Base-by-base conservation (phyloP, 176 grass and related monocot species). In the Tuctoria greenei region DNA sequence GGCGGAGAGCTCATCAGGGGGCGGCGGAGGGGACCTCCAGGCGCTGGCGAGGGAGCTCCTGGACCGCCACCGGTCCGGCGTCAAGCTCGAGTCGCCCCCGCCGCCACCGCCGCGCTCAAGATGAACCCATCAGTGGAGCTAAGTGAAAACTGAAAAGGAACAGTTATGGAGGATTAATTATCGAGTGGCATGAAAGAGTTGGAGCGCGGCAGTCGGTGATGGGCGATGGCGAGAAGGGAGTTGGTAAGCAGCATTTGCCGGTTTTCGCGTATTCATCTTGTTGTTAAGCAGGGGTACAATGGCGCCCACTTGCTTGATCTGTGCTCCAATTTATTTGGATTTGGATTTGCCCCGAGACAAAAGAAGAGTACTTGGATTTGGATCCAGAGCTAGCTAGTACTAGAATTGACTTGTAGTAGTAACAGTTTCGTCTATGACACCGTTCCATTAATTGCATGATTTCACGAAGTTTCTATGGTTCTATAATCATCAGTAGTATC, bases 1-100 rank as follows among this genome's bases (percentile, higher is more conserved):
- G 86, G 56, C 37, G 0, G 86, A 83, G 63, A 73, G 63, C 37
- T 83, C 80, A 26, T 83, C 80, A 20, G 77, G 63, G 8, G 81
- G 75, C 1, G 83, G 80, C 50, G 74, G 89, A 1, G 90, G 93
- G 17, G 95, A 99, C 63, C 92, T 99, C 60, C 95, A 99, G 83
- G 83, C 79, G 43, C 82, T 99, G 68, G 95, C 95, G 21, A 86
- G 91, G 81, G 91, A 92, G 82, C 89, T 99, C 40, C 89, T 95
- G 50, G 87, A 92, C 61, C 84, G 89, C 42, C 91, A 99, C 23
- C 62, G 92, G 17, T 83, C 81, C 15, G 82, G 73, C 36, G 79
- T 72, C 46, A 88, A 89, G 70, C 78, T 66, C 21, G 89, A 96
- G 52, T 79, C 76, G 23, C 84, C 70, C 23, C 85, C 61, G 7